Base-by-base conservation (phyloP, 176 grass and related monocot species). In the Raddia guianensis region DNA sequence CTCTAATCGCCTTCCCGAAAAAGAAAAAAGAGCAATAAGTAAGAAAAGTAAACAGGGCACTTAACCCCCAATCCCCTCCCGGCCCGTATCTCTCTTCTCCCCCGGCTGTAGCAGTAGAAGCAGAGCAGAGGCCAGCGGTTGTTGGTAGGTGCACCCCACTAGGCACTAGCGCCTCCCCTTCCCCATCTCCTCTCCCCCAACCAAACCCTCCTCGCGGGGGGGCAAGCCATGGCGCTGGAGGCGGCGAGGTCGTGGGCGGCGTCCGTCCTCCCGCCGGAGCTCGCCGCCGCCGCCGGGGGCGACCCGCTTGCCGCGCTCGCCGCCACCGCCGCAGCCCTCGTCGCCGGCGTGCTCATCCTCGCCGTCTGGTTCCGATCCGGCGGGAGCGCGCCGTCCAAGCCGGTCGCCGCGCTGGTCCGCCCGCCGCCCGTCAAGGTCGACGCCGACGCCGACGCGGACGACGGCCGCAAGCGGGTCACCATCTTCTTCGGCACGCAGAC, bases 401-500 rank as follows among this genome's bases (percentile, higher is more conserved):
- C 78, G 9, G 53, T 61, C 13, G 34, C 66, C 7, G 8, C 80
- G 10, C 75, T 83, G 18, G 63, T 63, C 13, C 80, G 86, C 5
- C 92, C 84, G 47, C 37, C 84, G 33, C 71, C 78, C 12, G 57
- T 82, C 9, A 90, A 64, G 53, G 60, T 84, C 21, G 87, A 89
- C 51, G 71, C 78, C 15, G 89, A 90, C 21, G 65, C 56, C 12
- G 91, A 97, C 19, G 84, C 5, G 6, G 87, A 92, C 63, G 88
- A 92, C 16, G 95, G 88, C 15, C 74, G 74, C 70, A 90, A 94
- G 88, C 90, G 88, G 59, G 92, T 92, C 88, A 91, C 86, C 54
- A 45, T 98, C 81, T 94, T 94, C 90, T 98, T 98, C 74, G 92
- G 95, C 51, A 98, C 95, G n/a, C 95, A 98, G 90, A 98, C 95